These are phyloP conservation scores for Ustilago xerochloae DNA, from an alignment of 1,284 basidiomycete species.

Conservation along the genomic window DNA sequence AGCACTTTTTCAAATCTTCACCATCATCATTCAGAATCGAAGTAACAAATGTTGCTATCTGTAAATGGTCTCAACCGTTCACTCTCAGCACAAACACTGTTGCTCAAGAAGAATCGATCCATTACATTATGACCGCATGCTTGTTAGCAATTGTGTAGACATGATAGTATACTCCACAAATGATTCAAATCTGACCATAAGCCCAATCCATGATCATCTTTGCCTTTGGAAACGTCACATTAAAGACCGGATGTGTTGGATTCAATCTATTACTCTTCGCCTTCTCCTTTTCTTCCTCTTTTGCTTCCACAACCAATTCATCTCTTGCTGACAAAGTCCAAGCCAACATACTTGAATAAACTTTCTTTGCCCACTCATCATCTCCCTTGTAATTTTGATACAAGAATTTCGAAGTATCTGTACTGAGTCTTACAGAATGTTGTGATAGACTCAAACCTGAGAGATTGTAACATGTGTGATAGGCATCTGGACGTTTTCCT, in stretches of 20 bases:
- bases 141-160: background rate
- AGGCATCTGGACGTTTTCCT: conserved; percentile 76
- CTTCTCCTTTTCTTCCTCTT: conserved; percentile 1
- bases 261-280: conserved; percentile 36
- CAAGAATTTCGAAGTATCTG: conserved; percentile 18
- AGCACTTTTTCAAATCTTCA: no score
- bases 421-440: conserved; percentile 53
- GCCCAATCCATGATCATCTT: conserved; percentile 60
- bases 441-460: conserved; percentile 60
- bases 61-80: no score
- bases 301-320: conserved; percentile 33
- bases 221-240: conserved; percentile 50
- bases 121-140: no score
- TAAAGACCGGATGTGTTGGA: conserved; percentile 61
- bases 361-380: conserved; percentile 40
- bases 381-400: conserved; percentile 9
- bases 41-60: no score
- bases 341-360: conserved; percentile 44
- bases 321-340: conserved; percentile 41
- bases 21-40: no score
- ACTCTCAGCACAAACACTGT: no score
- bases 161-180: background rate
- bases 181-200: conserved; percentile 38
- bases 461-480: conserved; percentile 68
- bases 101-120: no score